Evolutionary conservation across 768 basidiomycete species (phyloP).

Genomic region (Hypholoma sublateritium): DNA sequence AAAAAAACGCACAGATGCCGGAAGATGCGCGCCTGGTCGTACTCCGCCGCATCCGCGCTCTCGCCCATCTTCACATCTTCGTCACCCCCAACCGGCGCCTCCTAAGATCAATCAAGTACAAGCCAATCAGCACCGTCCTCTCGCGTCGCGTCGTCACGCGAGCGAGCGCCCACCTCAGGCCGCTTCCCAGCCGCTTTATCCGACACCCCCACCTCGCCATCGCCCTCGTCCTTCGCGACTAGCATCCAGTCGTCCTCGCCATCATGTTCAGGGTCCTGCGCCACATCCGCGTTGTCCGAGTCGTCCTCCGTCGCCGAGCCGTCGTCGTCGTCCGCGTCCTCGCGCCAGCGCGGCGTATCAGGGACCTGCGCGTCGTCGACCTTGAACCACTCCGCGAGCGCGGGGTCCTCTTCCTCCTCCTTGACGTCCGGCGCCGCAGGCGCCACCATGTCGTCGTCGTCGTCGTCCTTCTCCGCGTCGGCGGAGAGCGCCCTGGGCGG

Average conservation of each 20-base stretch:
- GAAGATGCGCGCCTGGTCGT: slow-evolving; percentile 80
- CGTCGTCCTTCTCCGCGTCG: slow-evolving; percentile 2
- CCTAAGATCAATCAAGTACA: no score
- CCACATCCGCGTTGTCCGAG: slow-evolving; percentile 65
- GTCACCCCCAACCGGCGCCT: slow-evolving; percentile 12
- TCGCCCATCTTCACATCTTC: slow-evolving; percentile 70
- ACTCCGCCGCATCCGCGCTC: slow-evolving; percentile 63
- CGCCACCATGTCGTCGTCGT: slow-evolving; percentile 26
- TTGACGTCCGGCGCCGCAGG: slow-evolving; percentile 15
- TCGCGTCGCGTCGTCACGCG: not conserved
- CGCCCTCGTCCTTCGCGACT: slow-evolving; percentile 20
- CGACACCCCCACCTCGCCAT: slow-evolving; percentile 4
- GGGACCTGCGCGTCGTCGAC: slow-evolving; percentile 37
- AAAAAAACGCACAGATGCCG: slow-evolving; percentile 65
- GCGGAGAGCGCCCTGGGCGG: no score
- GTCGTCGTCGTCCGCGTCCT: slow-evolving; percentile 31
- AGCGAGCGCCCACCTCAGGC: slow-evolving; percentile 10
- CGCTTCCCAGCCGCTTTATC: slow-evolving; percentile 12
- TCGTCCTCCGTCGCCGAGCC: slow-evolving; percentile 68
- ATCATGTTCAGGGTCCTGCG: slow-evolving; percentile 21
- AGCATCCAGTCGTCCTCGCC: slow-evolving; percentile 42
- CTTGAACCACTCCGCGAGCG: slow-evolving; percentile 61
- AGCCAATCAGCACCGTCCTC: not conserved
- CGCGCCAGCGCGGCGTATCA: slow-evolving; percentile 15
- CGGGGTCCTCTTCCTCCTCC: slow-evolving; percentile 39